Percentiles rank a stretch among this genome's conserved stretches.
Evolutionary conservation across 805 yeast species (phyloP).

Genomic region (Teunomyces lycoperdinae): DNA sequence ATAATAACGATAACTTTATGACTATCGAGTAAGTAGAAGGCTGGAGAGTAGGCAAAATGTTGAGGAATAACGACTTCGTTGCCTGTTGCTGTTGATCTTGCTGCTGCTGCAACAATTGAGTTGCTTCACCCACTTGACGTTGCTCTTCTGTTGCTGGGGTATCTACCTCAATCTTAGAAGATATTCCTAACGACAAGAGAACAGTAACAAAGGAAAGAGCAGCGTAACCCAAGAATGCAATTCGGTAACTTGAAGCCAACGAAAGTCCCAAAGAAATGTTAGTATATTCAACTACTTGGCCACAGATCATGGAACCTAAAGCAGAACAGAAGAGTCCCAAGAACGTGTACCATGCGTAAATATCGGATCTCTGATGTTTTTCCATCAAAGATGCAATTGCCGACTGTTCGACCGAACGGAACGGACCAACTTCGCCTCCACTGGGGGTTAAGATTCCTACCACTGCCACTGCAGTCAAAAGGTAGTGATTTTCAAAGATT

Average conservation of each 20-base stretch:
- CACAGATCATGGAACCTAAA: conserved; percentile 43
- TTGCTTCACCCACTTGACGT: conserved; percentile 10
- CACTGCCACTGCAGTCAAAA: conserved; percentile 38
- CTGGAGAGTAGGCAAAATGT: conserved; percentile 19
- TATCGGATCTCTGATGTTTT: conserved; percentile 44
- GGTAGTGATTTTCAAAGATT: conserved; percentile 25
- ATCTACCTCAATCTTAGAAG: conserved; percentile 16
- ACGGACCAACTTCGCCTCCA: conserved; percentile 62
- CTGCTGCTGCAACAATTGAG: conserved; percentile 12
- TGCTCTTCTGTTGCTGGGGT: not conserved
- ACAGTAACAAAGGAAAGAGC: conserved; percentile 17
- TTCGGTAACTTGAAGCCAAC: conserved; percentile 24
- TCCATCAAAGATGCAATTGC: conserved; percentile 47
- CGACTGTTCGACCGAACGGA: conserved; percentile 55
- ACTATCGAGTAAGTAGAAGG: conserved; percentile 20
- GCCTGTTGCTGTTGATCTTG: not conserved
- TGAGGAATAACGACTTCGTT: conserved; percentile 5
- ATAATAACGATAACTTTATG: conserved; percentile 34
- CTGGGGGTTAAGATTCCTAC: conserved; percentile 55
- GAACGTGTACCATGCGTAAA: conserved; percentile 58
- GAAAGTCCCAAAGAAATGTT: conserved; percentile 15
- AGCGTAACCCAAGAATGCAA: conserved; percentile 26
- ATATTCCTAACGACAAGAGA: conserved; percentile 15
- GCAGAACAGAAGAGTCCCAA: conserved; percentile 48
- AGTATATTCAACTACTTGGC: conserved; percentile 22